A percentile compares a stretch with the other conserved stretches of the same genome.
These are phyloP conservation scores for Saccharomycopsis hybrid DNA, from an alignment of 1,139 yeast genomes.

Conservation along the genomic window DNA sequence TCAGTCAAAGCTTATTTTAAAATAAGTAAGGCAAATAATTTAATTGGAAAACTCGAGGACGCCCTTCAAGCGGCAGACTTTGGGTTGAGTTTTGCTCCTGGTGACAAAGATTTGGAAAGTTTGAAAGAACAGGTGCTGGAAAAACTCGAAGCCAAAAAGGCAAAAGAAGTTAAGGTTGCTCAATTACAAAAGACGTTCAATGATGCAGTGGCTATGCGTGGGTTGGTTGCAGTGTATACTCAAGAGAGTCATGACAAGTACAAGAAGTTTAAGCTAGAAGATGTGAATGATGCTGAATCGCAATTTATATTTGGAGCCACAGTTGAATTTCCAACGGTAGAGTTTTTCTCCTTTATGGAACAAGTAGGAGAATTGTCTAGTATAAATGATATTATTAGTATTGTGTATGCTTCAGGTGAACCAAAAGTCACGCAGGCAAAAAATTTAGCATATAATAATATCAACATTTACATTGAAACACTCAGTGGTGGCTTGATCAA, in stretches of 20 bases:
- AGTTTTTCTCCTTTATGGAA: constrained; percentile 77
- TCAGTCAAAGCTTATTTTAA: constrained; percentile 82
- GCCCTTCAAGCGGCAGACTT: constrained; percentile 61
- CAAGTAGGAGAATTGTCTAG: constrained; percentile 67
- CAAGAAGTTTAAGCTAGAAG: constrained; percentile 52
- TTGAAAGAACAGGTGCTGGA: constrained; percentile 35
- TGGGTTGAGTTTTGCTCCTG: constrained; percentile 38
- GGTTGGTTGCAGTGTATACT: constrained; percentile 43
- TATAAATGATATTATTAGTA: constrained; percentile 29
- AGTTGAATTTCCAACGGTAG: constrained; percentile 75
- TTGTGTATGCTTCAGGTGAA: not conserved
- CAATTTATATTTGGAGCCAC: constrained; percentile 76
- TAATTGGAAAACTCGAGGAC: constrained; percentile 64
- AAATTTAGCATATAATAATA: not conserved
- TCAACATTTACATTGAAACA: constrained; percentile 57
- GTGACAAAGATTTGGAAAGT: constrained; percentile 11
- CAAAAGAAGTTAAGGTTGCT: constrained; percentile 24
- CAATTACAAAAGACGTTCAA: constrained; percentile 40
- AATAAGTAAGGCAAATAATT: constrained; percentile 73
- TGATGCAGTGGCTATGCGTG: constrained; percentile 52
- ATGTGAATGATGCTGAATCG: constrained; percentile 67
- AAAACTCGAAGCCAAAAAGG: constrained; percentile 31
- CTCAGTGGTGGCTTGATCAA: constrained; percentile 77
- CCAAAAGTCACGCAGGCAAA: too few relatives aligned
- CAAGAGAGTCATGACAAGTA: constrained; percentile 34